Evolutionary conservation across 2,329 filamentous ascomycete species (phyloP), one percentile per base, ranked within the genome.

Genomic region (Fusarium albidum): DNA sequence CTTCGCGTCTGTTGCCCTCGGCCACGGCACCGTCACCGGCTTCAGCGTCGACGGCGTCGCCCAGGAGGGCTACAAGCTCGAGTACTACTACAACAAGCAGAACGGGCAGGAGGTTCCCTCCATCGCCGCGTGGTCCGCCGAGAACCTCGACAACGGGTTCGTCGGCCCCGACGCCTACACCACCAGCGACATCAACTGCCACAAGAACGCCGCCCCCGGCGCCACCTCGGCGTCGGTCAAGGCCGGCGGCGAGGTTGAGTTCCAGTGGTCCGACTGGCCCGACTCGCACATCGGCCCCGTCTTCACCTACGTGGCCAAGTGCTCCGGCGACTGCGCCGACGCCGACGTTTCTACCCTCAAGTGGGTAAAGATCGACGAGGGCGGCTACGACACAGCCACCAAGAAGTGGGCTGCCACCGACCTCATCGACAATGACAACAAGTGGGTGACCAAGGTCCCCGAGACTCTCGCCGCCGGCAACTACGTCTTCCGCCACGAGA

Each of bases 331-430:
- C 67, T 87, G 82, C 73, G 73, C 78, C 32, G 67, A 70, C 1
- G 82, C 81, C 48, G 79, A 82, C 71, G 81, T 82, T 71, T 71
- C 72, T 5, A 67, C 73, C 4, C 77, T 88, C 35, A 71, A 82
- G 63, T 88, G 82, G 73, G 83, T 87, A 77, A 89, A 89, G 80
- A 87, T 89, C 51, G 79, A 81, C 40, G 79, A 80, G 57, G 85
- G 83, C 61, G 76, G 84, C 28, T 71, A 80, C 51, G 55, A 67
- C 33, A 66, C 74, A 46, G 74, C 71, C 52, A 73, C 70, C 41
- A 55, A 69, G 55, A 61, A 52, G 8, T 77, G 75, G 73, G 70
- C 69, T 28, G 65, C 72, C 27, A 65, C 64, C 55, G 68, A 78
- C 9, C 69, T 84, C 50, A 80, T 82, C 66, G 65, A 71, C 55